phyloP scores from a whole-genome alignment of 1,284 basidiomycete species.

The Tilletiopsis washingtonensis region DNA sequence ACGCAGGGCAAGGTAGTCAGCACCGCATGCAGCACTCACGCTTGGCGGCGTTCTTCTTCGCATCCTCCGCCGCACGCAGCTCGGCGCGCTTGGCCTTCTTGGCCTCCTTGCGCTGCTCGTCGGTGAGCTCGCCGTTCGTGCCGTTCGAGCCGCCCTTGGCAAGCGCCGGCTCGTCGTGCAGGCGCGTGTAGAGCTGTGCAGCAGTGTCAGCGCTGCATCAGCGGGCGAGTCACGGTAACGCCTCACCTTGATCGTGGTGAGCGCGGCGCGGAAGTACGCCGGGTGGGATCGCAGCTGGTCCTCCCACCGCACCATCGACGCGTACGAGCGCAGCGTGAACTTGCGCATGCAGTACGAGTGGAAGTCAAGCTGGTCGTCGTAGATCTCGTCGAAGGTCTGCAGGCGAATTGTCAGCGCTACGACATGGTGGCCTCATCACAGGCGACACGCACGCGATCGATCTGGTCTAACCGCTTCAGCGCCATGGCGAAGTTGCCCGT shows the following conservation, averaged over 20 bases:
- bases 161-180: conserved; percentile 63
- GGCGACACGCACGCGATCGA: conserved; percentile 62
- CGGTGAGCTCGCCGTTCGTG: conserved; percentile 29
- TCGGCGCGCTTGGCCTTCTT: conserved; percentile 84
- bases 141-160: conserved; percentile 12
- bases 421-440: too few relatives aligned
- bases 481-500: conserved; percentile 68
- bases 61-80: conserved; percentile 60
- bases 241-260: conserved; percentile 55
- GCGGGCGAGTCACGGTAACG: too few relatives aligned
- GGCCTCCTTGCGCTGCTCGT: conserved; percentile 60
- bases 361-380: conserved; percentile 98
- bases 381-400: conserved; percentile 74
- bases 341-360: conserved; percentile 89
- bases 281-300: conserved; percentile 69
- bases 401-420: too few relatives aligned
- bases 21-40: too few relatives aligned
- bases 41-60: conserved; percentile 55
- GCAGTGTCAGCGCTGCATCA: too few relatives aligned
- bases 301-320: conserved; percentile 72
- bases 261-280: conserved; percentile 66
- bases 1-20: too few relatives aligned
- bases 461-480: conserved; percentile 73
- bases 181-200: conserved; percentile 61
- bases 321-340: conserved; percentile 76